phyloP scores from a whole-genome alignment of 768 basidiomycete species.

The Russula emetica region DNA sequence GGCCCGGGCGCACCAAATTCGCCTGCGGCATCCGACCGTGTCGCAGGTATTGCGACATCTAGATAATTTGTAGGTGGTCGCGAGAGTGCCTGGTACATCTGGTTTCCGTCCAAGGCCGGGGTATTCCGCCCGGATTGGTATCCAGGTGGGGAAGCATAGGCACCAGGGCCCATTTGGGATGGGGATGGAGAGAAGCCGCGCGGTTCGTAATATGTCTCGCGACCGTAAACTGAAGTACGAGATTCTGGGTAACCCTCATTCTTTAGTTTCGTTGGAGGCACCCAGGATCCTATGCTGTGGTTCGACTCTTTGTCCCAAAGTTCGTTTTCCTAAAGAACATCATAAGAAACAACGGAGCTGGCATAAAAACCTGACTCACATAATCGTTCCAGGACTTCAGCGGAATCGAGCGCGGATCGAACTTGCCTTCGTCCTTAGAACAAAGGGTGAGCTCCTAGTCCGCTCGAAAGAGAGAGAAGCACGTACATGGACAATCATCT shows the following conservation, averaged over 20 bases:
- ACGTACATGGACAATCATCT: constrained; percentile 88
- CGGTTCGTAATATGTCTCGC: constrained; percentile 80
- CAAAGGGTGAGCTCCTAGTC: constrained; percentile 18
- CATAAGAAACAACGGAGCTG: background rate
- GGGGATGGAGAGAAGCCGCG: constrained; percentile 60
- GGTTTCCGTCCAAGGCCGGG: constrained; percentile 39
- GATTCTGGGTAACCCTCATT: constrained; percentile 77
- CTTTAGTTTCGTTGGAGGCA: constrained; percentile 66
- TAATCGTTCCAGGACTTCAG: constrained; percentile 97
- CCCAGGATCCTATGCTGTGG: constrained; percentile 92
- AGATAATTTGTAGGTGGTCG: constrained; percentile 74
- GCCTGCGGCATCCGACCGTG: constrained; percentile 45
- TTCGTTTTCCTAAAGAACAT: constrained; percentile 69
- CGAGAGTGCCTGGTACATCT: constrained; percentile 59
- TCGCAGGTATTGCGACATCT: constrained; percentile 58
- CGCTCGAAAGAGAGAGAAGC: background rate
- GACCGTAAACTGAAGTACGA: constrained; percentile 77
- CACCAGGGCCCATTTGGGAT: constrained; percentile 57
- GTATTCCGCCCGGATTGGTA: constrained; percentile 78
- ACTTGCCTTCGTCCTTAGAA: constrained; percentile 90
- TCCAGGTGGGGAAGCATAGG: constrained; percentile 51
- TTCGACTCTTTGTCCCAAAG: constrained; percentile 98
- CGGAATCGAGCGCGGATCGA: constrained; percentile 89
- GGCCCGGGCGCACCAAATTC: constrained; percentile 49
- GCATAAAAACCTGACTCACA: constrained; percentile 43